Base-by-base conservation (phyloP, 768 basidiomycete species). In the Psilocybe tampanensis region DNA sequence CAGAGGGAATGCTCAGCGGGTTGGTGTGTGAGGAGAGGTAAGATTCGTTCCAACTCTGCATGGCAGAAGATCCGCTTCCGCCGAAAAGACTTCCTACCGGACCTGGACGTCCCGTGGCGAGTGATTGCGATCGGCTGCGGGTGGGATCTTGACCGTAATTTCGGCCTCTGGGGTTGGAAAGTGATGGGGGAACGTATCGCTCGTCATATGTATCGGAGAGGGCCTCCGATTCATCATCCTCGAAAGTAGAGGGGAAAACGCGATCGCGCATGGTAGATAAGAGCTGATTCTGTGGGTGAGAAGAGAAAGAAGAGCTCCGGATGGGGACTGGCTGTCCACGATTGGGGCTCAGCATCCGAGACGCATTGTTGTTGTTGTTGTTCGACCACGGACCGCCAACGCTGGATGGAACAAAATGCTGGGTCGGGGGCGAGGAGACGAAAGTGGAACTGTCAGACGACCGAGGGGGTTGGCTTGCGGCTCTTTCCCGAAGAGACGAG, bases 201-300 rank as follows among this genome's bases (percentile, higher is more conserved):
- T 86, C 83, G 56, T 88, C 86, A 64, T 86, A 86, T 44, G 80
- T 80, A 66, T 89, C 87, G 47, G 81, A 82, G 21, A 84, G 72
- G 8, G 70, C 73, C 52, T 89, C 88, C 0, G 82, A 83, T 71
- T 92, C 90, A 69, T 92, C 90, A 62, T 92, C 90, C 73, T 92
- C 91, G 62, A 89, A 84, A 1, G 89, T 92, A 21, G 88, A 90
- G 5, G 86, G 81, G 70, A 92, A 92, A 9, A 76, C 68, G 29
- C 84, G 74, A 52, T 86, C 88, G 41, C 87, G 84, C 82, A 90
- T 85, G 36, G 81, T 76, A 23, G 86, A 84, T 19, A 80, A 73
- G 67, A 90, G 88, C 45, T 82, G 80, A 59, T 74, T 66, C 61
- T 84, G 84, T 34, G 78, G 72, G 54, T 81, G 76, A 11, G 80